These are phyloP conservation scores for Byssothecium circinans DNA, from an alignment of 2,329 filamentous ascomycete species.

Conservation along the genomic window DNA sequence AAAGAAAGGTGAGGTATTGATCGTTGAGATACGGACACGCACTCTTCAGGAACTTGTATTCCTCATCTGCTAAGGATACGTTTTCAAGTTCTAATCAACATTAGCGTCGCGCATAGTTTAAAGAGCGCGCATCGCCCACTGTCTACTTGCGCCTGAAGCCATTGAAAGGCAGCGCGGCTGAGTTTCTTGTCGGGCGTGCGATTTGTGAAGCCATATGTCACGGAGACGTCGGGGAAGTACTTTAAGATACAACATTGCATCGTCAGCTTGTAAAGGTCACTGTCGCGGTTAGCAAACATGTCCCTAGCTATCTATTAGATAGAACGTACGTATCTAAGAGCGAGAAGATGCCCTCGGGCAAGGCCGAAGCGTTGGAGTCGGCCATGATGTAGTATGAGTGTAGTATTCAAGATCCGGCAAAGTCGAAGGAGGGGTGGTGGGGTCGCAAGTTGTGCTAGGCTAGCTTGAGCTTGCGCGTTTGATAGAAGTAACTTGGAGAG, in stretches of 20 bases:
- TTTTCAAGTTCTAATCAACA: slow-evolving; percentile 70
- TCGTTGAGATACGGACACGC: slow-evolving; percentile 79
- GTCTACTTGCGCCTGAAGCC: slow-evolving; percentile 81
- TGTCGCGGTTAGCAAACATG: slow-evolving; percentile 13
- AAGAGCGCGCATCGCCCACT: slow-evolving; percentile 56
- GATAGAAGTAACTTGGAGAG: background rate
- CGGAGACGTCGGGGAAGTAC: slow-evolving; percentile 78
- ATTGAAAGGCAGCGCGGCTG: slow-evolving; percentile 77
- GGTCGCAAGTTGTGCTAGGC: slow-evolving; percentile 11
- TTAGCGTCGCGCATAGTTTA: slow-evolving; percentile 11
- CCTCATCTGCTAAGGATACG: slow-evolving; percentile 75
- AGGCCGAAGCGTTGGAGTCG: slow-evolving; percentile 9
- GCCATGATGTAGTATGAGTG: slow-evolving; percentile 22
- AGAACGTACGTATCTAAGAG: slow-evolving; percentile 50
- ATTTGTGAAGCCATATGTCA: slow-evolving; percentile 94
- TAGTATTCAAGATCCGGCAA: background rate
- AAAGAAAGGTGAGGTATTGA: slow-evolving; percentile 79
- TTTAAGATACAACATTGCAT: slow-evolving; percentile 92
- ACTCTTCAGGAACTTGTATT: slow-evolving; percentile 74
- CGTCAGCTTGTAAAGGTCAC: slow-evolving; percentile 88
- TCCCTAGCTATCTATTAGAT: background rate
- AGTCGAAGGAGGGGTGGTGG: slow-evolving; percentile 33
- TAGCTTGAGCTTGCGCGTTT: slow-evolving; percentile 1
- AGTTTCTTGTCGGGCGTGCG: slow-evolving; percentile 92
- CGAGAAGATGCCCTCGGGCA: slow-evolving; percentile 47